These are phyloP conservation scores for Abelmoschus esculentus DNA, from an alignment of 345 rosid genomes.

Conservation along the genomic window DNA sequence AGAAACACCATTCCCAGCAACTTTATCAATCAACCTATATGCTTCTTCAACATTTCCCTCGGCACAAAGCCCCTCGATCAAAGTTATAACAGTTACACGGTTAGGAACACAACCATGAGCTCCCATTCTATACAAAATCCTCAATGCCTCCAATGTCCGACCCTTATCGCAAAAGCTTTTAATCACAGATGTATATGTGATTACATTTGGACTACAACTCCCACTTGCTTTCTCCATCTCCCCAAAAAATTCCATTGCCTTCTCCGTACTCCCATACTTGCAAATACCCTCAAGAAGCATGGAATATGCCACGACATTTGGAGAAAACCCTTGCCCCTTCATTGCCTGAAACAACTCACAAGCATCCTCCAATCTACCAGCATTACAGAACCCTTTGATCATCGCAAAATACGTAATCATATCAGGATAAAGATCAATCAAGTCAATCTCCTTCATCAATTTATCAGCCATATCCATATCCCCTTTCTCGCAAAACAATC, in stretches of 20 bases:
- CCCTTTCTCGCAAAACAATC: conserved; percentile 25
- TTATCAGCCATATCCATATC: conserved; percentile 40
- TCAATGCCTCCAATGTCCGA: conserved; percentile 39
- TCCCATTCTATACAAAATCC: conserved; percentile 61
- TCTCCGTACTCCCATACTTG: conserved; percentile 40
- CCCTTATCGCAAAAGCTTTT: conserved; percentile 55
- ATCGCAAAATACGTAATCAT: conserved; percentile 46
- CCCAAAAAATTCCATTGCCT: conserved; percentile 49
- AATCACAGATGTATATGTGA: conserved; percentile 66
- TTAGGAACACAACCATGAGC: conserved; percentile 51
- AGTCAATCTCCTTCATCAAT: conserved; percentile 66
- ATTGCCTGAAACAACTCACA: conserved; percentile 41
- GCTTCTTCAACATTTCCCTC: conserved; percentile 37
- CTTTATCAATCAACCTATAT: conserved; percentile 46
- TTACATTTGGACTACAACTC: conserved; percentile 47
- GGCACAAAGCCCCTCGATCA: conserved; percentile 52
- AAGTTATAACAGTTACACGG: conserved; percentile 52
- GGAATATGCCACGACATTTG: conserved; percentile 54
- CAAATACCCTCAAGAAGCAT: conserved; percentile 61
- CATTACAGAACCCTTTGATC: conserved; percentile 64
- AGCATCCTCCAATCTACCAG: conserved; percentile 57
- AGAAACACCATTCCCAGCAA: conserved; percentile 43
- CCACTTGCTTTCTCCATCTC: conserved; percentile 67
- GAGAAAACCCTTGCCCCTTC: conserved; percentile 45
- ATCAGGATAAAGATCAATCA: conserved; percentile 52